phyloP scores from a whole-genome alignment of 176 grass and related monocot species.

The Carex scoparia region DNA sequence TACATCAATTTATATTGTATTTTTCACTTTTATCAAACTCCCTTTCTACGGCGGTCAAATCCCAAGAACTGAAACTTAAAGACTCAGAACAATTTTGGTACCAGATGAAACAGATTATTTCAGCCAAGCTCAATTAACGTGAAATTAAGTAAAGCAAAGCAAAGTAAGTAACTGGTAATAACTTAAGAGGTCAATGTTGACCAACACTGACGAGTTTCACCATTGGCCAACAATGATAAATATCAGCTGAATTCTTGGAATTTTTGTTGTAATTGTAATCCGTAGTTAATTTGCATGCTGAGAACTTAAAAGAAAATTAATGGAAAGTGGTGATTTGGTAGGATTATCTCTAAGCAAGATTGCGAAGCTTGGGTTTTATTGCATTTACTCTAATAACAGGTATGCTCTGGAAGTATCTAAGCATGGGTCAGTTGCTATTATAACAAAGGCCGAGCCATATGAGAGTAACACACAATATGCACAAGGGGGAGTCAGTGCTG shows the following conservation, averaged over 20 bases:
- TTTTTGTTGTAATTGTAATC: background rate
- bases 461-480: slow-evolving; percentile 99
- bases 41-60: background rate
- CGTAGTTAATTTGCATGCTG: background rate
- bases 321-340: background rate
- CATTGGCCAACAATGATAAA: background rate
- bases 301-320: background rate
- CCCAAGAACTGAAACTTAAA: background rate
- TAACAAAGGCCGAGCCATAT: slow-evolving; percentile 90
- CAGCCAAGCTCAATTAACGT: background rate
- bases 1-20: background rate
- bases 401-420: slow-evolving; percentile 95
- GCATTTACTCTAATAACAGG: background rate
- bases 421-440: slow-evolving; percentile 76
- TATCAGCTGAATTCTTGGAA: background rate
- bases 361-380: background rate
- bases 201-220: background rate
- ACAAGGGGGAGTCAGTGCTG: slow-evolving; percentile 95
- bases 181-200: background rate
- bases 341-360: background rate
- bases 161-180: background rate
- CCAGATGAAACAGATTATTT: background rate
- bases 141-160: background rate
- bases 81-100: background rate
- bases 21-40: background rate